phyloP scores from a whole-genome alignment of 441 rosid genomes.

The Aleurites moluccanus region DNA sequence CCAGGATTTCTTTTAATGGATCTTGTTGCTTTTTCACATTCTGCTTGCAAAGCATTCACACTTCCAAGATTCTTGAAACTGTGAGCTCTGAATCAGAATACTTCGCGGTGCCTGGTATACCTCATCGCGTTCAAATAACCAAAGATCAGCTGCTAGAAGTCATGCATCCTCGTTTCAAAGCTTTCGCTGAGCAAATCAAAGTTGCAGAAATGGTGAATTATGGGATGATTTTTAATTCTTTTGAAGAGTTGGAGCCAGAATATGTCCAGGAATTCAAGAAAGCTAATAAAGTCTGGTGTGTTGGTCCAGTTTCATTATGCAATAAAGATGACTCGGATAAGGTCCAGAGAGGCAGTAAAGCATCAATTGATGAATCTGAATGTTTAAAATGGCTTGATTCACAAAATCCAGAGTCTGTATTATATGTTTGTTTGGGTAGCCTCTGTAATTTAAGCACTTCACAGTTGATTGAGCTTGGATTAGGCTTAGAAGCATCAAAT shows the following conservation, averaged over 20 bases:
- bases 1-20: slow-evolving; percentile 40
- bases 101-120: slow-evolving; percentile 32
- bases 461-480: slow-evolving; percentile 34
- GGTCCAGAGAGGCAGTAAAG: slow-evolving; percentile 35
- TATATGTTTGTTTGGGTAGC: slow-evolving; percentile 47
- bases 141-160: slow-evolving; percentile 15
- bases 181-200: background rate
- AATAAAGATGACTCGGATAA: slow-evolving; percentile 28
- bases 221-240: slow-evolving; percentile 36
- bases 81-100: slow-evolving; percentile 21
- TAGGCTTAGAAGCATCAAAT: slow-evolving; percentile 39
- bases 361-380: slow-evolving; percentile 10
- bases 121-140: slow-evolving; percentile 22
- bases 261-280: slow-evolving; percentile 26
- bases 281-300: slow-evolving; percentile 29
- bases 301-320: slow-evolving; percentile 40
- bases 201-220: slow-evolving; percentile 26
- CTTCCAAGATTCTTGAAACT: slow-evolving; percentile 4
- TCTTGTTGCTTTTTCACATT: slow-evolving; percentile 23
- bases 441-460: slow-evolving; percentile 18
- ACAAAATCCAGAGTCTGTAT: slow-evolving; percentile 27
- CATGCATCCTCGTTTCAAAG: background rate
- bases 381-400: slow-evolving; percentile 42
- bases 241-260: slow-evolving; percentile 39
- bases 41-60: background rate